Conservation (phyloP, 1,284 basidiomycete genomes). For the Puccinia coronata region DNA sequence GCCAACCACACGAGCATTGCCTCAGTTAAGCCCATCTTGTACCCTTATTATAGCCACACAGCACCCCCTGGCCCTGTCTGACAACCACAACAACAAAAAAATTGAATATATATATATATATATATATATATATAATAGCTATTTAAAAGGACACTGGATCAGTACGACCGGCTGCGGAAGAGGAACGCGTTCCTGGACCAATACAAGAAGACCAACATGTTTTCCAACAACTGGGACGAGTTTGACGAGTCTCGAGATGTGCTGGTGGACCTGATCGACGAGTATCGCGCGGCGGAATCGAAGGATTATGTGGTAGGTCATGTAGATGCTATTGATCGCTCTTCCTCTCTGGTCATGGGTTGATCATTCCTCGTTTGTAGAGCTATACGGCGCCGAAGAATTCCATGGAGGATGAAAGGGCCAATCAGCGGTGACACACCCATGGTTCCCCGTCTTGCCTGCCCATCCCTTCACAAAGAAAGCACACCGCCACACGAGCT, state of each 20-base stretch:
- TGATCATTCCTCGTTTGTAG: neutral
- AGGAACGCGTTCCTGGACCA: conserved; percentile 95
- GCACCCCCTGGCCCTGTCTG: neutral
- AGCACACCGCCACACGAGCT: no score
- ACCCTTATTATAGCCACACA: neutral
- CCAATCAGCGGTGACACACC: neutral
- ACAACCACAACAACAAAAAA: no score
- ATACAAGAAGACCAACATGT: conserved; percentile 95
- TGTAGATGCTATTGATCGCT: no score
- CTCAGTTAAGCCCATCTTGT: conserved; percentile 66
- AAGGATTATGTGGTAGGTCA: conserved; percentile 92
- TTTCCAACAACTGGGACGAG: conserved; percentile 84
- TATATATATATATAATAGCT: conserved; percentile 70
- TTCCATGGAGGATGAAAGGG: conserved; percentile 23
- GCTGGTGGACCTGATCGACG: conserved; percentile 51
- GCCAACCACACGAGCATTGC: conserved; percentile 98
- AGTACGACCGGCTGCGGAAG: conserved; percentile 84
- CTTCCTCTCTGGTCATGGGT: neutral
- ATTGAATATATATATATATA: no score
- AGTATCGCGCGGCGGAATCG: conserved; percentile 70
- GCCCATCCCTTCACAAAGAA: neutral
- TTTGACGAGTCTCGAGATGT: conserved; percentile 77
- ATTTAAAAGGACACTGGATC: conserved; percentile 93
- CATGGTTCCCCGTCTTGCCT: neutral
- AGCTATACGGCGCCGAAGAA: conserved; percentile 20